Percentiles rank a stretch among this genome's conserved stretches.
Evolutionary conservation across 306 rosid species (phyloP).

Genomic region (Geum urbanum): DNA sequence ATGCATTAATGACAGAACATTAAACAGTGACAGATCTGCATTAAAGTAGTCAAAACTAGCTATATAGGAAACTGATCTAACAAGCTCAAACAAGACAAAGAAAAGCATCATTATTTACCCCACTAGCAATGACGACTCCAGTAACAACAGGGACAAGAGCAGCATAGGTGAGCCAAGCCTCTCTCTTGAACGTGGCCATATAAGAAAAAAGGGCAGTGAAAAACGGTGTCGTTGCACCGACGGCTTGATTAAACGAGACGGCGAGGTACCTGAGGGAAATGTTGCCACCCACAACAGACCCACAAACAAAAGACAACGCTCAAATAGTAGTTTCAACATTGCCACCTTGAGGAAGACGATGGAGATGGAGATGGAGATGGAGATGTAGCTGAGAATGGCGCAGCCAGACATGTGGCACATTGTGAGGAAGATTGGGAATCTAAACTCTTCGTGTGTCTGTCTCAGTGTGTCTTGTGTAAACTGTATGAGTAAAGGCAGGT

Average conservation of each 20-base stretch:
- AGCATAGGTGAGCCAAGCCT: slow-evolving; percentile 89
- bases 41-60: slow-evolving; percentile 15
- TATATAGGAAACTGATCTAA: slow-evolving; percentile 10
- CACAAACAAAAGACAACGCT: slow-evolving; percentile 89
- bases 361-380: no score
- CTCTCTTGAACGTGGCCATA: slow-evolving; percentile 79
- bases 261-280: slow-evolving; percentile 86
- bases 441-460: no score
- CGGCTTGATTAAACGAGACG: slow-evolving; percentile 91
- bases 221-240: slow-evolving; percentile 95
- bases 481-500: no score
- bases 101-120: slow-evolving; percentile 49
- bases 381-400: slow-evolving; percentile 80
- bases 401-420: slow-evolving; percentile 99
- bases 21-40: slow-evolving; percentile 49
- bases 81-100: background rate
- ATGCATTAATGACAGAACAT: background rate
- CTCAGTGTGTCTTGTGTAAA: no score
- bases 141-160: slow-evolving; percentile 97
- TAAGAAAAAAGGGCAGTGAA: slow-evolving; percentile 93
- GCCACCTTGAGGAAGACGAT: slow-evolving; percentile 69
- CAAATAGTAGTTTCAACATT: slow-evolving; percentile 81
- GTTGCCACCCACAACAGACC: slow-evolving; percentile 91
- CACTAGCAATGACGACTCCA: slow-evolving; percentile 98
- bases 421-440: slow-evolving; percentile 95